Conservation (phyloP, 202 grass and related monocot genomes). For the Schoenoplectus triqueter region DNA sequence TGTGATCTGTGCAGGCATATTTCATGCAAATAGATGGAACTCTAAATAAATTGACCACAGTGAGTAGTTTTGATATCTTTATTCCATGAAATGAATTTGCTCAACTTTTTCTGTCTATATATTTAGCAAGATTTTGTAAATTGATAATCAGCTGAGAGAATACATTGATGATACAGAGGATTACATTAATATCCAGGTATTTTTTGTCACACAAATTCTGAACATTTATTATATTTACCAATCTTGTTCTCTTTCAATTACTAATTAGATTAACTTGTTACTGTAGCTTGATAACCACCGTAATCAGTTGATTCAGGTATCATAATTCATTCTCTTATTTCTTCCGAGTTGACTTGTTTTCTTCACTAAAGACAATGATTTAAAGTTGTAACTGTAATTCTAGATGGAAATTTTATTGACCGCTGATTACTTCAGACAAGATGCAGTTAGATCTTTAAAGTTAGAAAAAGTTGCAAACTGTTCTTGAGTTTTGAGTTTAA, state of each 20-base stretch:
- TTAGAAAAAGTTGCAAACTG: neutral
- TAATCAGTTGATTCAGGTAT: conserved; percentile 99
- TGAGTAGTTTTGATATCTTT: conserved; percentile 51
- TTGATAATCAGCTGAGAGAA: conserved; percentile 77
- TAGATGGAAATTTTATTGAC: neutral
- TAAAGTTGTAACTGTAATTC: neutral
- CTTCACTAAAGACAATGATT: neutral
- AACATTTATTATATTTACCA: conserved; percentile 32
- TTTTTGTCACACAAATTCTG: neutral
- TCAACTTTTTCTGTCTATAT: conserved; percentile 13
- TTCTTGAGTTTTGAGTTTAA: neutral
- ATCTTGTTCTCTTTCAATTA: conserved; percentile 15
- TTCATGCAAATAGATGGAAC: conserved; percentile 99
- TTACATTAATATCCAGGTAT: conserved; percentile 99
- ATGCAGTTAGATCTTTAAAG: neutral
- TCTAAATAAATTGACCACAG: conserved; percentile 91
- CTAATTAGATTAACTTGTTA: conserved; percentile 10
- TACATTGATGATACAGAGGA: conserved; percentile 99
- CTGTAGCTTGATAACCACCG: conserved; percentile 94
- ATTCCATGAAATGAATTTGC: conserved; percentile 2
- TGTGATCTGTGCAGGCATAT: conserved; percentile 77
- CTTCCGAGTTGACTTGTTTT: neutral
- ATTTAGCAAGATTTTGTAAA: conserved; percentile 17
- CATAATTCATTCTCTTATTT: conserved; percentile 23
- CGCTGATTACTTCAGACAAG: neutral